Conservation (phyloP, 2,329 filamentous ascomycete species). For the Trichocomaceae sp. region DNA sequence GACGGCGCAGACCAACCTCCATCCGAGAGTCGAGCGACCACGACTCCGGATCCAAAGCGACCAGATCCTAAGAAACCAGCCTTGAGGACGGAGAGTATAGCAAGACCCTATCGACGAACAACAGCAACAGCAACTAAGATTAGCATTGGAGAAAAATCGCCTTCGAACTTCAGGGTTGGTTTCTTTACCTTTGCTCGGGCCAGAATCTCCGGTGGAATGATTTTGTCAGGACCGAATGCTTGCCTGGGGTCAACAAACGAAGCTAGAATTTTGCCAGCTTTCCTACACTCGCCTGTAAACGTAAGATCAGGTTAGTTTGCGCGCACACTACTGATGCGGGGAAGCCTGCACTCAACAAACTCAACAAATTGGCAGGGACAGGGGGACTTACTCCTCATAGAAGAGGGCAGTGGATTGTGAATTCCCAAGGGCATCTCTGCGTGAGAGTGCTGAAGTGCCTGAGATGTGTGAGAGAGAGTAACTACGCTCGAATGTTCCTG, state of each 20-base stretch:
- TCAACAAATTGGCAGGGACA: conserved; percentile 12
- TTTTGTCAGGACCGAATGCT: conserved; percentile 90
- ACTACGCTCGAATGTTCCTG: background rate
- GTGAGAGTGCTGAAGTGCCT: background rate
- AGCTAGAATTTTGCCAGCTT: conserved; percentile 89
- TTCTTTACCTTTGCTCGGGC: conserved; percentile 73
- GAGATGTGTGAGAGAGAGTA: background rate
- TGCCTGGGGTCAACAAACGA: conserved; percentile 93
- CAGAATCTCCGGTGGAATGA: conserved; percentile 86
- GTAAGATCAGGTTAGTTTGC: conserved; percentile 24
- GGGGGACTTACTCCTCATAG: conserved; percentile 40
- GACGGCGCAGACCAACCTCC: conserved; percentile 46
- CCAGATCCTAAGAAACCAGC: conserved; percentile 46
- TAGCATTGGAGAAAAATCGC: background rate
- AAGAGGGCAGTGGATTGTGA: conserved; percentile 44
- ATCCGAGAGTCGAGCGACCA: conserved; percentile 44
- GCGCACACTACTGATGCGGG: conserved; percentile 27
- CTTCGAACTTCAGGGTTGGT: background rate
- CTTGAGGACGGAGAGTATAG: conserved; percentile 45
- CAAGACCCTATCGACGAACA: conserved; percentile 42
- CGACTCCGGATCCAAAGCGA: conserved; percentile 45
- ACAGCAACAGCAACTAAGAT: background rate
- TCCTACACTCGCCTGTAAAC: conserved; percentile 82
- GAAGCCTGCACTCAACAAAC: conserved; percentile 17
- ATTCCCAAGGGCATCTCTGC: conserved; percentile 40